Evolutionary conservation across 352 stramenopile species (phyloP).

Genomic region (Pythium phragmitis): DNA sequence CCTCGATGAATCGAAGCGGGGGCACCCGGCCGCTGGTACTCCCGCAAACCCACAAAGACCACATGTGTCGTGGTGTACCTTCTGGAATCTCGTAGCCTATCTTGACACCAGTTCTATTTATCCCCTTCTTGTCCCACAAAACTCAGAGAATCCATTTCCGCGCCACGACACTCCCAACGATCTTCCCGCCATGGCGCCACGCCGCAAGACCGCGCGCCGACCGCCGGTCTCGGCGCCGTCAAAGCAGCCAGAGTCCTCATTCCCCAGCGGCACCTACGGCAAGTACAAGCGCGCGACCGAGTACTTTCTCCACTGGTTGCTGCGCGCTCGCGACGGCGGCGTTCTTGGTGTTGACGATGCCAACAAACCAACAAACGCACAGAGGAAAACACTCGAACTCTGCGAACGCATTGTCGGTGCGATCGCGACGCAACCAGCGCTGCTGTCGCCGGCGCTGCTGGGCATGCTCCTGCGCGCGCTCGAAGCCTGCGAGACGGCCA

Average conservation of each 20-base stretch:
- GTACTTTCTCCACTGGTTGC: conserved; percentile 8
- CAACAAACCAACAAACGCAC: background rate
- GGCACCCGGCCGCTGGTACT: no score
- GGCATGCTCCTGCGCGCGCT: conserved; percentile 1
- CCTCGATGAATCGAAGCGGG: no score
- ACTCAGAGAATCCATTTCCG: no score
- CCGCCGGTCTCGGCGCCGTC: no score
- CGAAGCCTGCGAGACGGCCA: conserved; percentile 13
- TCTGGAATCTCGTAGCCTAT: no score
- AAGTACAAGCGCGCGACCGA: conserved; percentile 11
- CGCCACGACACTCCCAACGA: no score
- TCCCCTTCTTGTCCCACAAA: no score
- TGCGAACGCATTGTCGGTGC: conserved; percentile 6
- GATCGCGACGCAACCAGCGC: background rate
- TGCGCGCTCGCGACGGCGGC: background rate
- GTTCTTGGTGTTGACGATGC: background rate
- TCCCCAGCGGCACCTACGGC: conserved; percentile 10
- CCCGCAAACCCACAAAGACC: no score
- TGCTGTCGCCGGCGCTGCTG: conserved; percentile 12
- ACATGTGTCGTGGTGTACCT: no score
- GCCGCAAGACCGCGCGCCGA: no score
- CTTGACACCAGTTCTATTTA: no score
- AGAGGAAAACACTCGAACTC: conserved; percentile 4
- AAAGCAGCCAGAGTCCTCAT: background rate
- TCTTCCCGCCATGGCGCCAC: no score